A percentile compares a stretch with the other conserved stretches of the same genome.
Evolutionary conservation across 805 yeast species (phyloP).

Genomic region (Wickerhamiella spandovensis): DNA sequence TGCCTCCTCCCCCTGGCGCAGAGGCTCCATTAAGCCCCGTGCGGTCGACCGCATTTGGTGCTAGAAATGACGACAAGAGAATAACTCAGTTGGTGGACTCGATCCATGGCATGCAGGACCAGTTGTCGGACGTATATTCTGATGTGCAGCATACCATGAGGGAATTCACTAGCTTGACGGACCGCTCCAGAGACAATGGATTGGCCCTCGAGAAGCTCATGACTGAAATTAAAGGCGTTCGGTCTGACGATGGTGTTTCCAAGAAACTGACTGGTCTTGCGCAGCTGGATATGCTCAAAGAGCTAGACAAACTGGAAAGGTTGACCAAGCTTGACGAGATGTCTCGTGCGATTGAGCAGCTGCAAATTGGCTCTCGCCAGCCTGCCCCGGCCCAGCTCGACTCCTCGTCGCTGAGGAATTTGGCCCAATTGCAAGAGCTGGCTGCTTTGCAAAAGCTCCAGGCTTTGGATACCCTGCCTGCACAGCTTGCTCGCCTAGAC

Average conservation of each 20-base stretch:
- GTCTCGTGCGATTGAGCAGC: neutral
- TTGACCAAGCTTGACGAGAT: neutral
- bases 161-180: slow-evolving; percentile 24
- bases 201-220: slow-evolving; percentile 20
- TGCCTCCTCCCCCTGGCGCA: slow-evolving; percentile 22
- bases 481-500: slow-evolving; percentile 15
- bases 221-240: slow-evolving; percentile 18
- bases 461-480: neutral
- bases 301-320: slow-evolving; percentile 6
- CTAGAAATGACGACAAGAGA: slow-evolving; percentile 11
- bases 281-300: slow-evolving; percentile 16
- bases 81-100: slow-evolving; percentile 13
- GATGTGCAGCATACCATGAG: slow-evolving; percentile 23
- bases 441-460: neutral
- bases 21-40: slow-evolving; percentile 24
- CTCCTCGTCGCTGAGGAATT: neutral
- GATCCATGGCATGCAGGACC: slow-evolving; percentile 18
- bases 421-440: slow-evolving; percentile 4
- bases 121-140: slow-evolving; percentile 22
- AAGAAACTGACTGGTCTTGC: slow-evolving; percentile 18
- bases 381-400: neutral
- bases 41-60: slow-evolving; percentile 16
- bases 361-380: neutral
- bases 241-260: slow-evolving; percentile 18
- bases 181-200: slow-evolving; percentile 27